Percentiles rank a stretch among this genome's conserved stretches.
phyloP scores from a whole-genome alignment of 2,329 filamentous ascomycete genomes.

The Exophiala spinifera region DNA sequence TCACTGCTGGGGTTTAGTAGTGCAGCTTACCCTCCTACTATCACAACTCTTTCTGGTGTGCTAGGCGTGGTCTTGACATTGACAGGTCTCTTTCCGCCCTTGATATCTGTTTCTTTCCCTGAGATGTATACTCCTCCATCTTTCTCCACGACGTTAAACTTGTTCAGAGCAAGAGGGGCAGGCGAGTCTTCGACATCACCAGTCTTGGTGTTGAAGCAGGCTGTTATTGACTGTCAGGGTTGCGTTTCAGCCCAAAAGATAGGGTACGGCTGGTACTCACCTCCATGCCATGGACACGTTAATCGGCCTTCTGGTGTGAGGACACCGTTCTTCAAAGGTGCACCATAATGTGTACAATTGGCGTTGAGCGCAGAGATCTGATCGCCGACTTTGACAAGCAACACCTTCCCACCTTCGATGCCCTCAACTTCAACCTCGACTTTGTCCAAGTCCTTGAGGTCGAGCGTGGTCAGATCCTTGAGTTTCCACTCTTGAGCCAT shows the following conservation, averaged over 20 bases:
- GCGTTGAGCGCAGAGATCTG: conserved; percentile 75
- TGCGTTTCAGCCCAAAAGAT: background rate
- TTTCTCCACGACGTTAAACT: conserved; percentile 76
- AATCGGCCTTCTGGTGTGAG: conserved; percentile 76
- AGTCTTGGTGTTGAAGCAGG: conserved; percentile 85
- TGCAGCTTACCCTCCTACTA: conserved; percentile 66
- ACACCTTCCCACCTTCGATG: conserved; percentile 77
- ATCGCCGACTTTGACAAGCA: conserved; percentile 75
- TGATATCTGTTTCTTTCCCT: conserved; percentile 74
- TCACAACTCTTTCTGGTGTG: conserved; percentile 66
- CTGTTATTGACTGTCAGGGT: conserved; percentile 45
- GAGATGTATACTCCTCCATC: conserved; percentile 81
- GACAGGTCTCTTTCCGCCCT: conserved; percentile 68
- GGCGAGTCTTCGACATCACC: conserved; percentile 96
- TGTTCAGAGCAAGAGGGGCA: conserved; percentile 78
- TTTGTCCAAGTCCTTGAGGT: conserved; percentile 77
- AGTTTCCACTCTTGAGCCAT: conserved; percentile 30
- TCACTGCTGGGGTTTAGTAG: background rate
- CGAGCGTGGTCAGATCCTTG: conserved; percentile 57
- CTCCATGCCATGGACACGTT: conserved; percentile 95
- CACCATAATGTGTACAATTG: conserved; percentile 89
- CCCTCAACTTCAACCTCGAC: conserved; percentile 88
- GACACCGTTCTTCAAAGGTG: conserved; percentile 81
- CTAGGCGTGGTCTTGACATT: conserved; percentile 67
- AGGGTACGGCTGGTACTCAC: conserved; percentile 48